A percentile compares a stretch with the other conserved stretches of the same genome.
Evolutionary conservation across 371 early-diverging fungal species (phyloP).

Genomic region (Gilbertella persicaria): DNA sequence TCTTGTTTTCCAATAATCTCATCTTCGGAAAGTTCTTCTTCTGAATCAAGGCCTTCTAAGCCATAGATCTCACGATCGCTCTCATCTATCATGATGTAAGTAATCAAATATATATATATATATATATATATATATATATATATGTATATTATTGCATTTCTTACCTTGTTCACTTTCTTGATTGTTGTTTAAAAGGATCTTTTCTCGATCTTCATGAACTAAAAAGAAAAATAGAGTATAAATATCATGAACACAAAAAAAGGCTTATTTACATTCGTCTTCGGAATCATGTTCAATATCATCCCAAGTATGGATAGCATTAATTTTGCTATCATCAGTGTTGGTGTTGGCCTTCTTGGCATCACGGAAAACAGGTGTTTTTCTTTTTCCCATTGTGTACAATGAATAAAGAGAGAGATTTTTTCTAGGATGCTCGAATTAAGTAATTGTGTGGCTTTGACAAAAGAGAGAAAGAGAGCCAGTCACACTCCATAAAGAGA

Average conservation of each 20-base stretch:
- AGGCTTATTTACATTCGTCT: conserved; percentile 68
- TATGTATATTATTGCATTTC: conserved; percentile 7
- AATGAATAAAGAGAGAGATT: no score
- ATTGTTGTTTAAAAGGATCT: conserved; percentile 60
- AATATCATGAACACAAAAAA: not conserved
- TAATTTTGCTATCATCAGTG: conserved; percentile 31
- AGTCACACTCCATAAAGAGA: no score
- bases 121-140: no score
- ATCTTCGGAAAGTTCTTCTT: conserved; percentile 37
- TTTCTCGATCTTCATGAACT: conserved; percentile 59
- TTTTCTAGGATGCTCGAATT: no score
- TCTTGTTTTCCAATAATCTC: conserved; percentile 49
- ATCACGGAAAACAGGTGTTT: conserved; percentile 40
- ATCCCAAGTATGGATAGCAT: conserved; percentile 74
- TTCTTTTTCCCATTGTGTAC: conserved; percentile 47
- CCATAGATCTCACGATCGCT: conserved; percentile 70
- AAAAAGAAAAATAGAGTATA: not conserved
- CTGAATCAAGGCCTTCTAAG: conserved; percentile 54
- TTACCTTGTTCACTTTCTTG: conserved; percentile 37
- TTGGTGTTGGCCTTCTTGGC: conserved; percentile 9
- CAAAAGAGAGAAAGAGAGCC: no score
- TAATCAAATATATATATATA: no score
- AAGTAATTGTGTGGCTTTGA: no score
- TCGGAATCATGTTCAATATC: conserved; percentile 83
- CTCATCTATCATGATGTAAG: no score